Evolutionary conservation across 2,329 filamentous ascomycete genomes (phyloP), one percentile per base, ranked within the genome.

Genomic region (Aspergillus sp.): DNA sequence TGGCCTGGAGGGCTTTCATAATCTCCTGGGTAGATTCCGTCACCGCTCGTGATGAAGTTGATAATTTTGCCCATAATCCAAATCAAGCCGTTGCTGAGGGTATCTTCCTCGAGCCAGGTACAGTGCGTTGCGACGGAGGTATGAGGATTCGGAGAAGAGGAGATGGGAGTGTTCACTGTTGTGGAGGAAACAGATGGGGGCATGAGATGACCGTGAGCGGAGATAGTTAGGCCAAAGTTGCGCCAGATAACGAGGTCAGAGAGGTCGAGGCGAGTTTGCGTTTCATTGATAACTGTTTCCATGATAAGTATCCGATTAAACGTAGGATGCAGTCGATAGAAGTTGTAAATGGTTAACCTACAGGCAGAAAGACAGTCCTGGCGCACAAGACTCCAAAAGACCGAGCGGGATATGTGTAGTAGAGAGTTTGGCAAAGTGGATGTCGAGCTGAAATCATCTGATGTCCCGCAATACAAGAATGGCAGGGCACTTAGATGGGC

Each of bases 351-450:
- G 21, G 21, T 27, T 19, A 36, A 48, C 64, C 56, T 44, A 67
- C 65, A 67, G 8, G 65, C 65, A 42, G 58, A 67, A 11, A 67
- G 38, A 47, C 62, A 51, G 27, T 66, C 64, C 38, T 67, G 65
- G 21, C 64, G 60, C 8, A 59, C 61, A 2, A 66, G 54, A 39
- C 65, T 66, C 64, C 65, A 67, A 36, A 67, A 66, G 15, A 66
- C 62, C 3, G 65, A 61, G 2, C 65, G 36, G 15, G 32, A 23
- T 23, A 55, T 44, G 2, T 50, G 47, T 13, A 50, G 19, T 11
- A 25, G 15, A 38, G 52, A 44, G 5, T 50, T 30, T n/a, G 47
- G 47, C 5, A 50, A 15, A 11, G 47, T 5, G 23, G 21, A 25
- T 8, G 19, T 27, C 15, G 23, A 27, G 1, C 47, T 32, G 5